Evolutionary conservation across 768 basidiomycete species (phyloP), one percentile per base, ranked within the genome.

Genomic region (Rhizopogon rudus): DNA sequence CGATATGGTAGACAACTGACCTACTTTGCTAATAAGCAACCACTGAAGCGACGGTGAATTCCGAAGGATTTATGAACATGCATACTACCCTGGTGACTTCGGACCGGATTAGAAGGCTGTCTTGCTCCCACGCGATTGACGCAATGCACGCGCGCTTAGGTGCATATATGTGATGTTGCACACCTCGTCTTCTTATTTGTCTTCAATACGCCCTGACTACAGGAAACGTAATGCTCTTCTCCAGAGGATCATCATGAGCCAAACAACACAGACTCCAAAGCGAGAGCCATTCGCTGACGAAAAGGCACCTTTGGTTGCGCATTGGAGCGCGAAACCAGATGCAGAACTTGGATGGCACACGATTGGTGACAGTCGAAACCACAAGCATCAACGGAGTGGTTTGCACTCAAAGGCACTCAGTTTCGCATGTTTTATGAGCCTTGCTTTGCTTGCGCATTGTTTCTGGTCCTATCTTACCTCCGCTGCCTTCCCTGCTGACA

Each of bases 201-300:
- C 37, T 40, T 7, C 35, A 42, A 56, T 60, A 56, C 51, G 14
- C 39, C 44, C 51, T 6, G 45, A 42, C 31, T 54, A 58, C 33
- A 59, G 53, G 22, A 44, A 40, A n/a, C 48, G 55, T n/a, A 42
- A 43, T 40, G 39, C 56, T 55, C 43, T 57, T 14, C 49, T 57
- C 39, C 51, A 45, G 8, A 43, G 44, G 45, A 51, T 56, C 60
- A 29, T 40, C 44, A 48, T 45, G 29, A 17, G 31, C 17, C 42
- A 51, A 37, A 31, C 35, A 35, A 6, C 41, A 43, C 40, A 35
- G 20, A 10, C 5, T 9, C 28, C 10, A 25, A 3, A 25, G 3
- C 44, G 40, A 42, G 49, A 43, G 17, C n/a, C 41, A 8, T 25
- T 54, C 25, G 31, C 25, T 16, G 31, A 40, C 9, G 50, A 65